Evolutionary conservation across 2,329 filamentous ascomycete genomes (phyloP), one percentile per base, ranked within the genome.

Genomic region (Aspergillus sp.): DNA sequence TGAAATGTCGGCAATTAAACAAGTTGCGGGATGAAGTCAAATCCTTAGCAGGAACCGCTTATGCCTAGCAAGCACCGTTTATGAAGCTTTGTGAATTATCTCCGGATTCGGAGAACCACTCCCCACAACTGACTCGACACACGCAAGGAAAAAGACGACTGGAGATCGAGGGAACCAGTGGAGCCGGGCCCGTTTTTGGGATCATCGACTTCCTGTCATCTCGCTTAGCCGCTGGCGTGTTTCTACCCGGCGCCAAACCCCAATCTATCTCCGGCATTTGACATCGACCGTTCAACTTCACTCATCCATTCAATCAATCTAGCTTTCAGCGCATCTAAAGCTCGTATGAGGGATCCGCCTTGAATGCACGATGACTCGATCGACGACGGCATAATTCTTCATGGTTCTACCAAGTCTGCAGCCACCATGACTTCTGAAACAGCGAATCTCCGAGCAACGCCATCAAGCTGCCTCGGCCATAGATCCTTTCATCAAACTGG

Each of bases 161-260:
- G n/a, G 8, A 19, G n/a, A 19, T 42, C 39, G 3, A 17, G 41
- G 8, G 41, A 42, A 42, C 8, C 17, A 5, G 41, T 42, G 41
- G 41, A 21, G 41, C 10, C 19, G 19, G 39, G 15, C 11, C 32
- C 32, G 32, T 36, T 36, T 13, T 36, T 36, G 32, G 32, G 32
- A 36, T 36, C 39, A 42, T 17, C 39, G 3, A 17, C 39, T 42
- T 49, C 47, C 47, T 49, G 47, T 30, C 47, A 50, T 50, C 47
- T 50, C 47, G 47, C 47, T 50, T 50, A 50, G 25, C 13, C 23
- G 44, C 44, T 49, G 44, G 44, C 44, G 44, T 49, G 44, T 49
- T 49, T 49, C 44, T 49, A 10, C 44, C 23, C 21, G 17, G 3
- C 44, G 21, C 13, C 47, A 13, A 27, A 11, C 47, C 47, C 25